Evolutionary conservation across 169 alveolate species (phyloP).

Genomic region (Eimeria necatrix): DNA sequence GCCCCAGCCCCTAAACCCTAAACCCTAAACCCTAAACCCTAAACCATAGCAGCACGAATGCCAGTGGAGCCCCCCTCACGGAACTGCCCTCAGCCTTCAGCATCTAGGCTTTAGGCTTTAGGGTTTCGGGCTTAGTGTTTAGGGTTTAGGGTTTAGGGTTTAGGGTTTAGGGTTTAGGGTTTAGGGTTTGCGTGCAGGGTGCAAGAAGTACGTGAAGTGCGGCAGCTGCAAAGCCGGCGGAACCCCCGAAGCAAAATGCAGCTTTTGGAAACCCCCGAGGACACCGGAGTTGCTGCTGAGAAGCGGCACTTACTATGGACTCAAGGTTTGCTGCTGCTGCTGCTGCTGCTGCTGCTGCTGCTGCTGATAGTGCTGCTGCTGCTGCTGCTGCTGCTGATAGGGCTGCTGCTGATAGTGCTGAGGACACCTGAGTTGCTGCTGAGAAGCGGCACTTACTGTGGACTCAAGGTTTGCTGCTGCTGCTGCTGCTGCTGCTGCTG

Average conservation of each 20-base stretch:
- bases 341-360: background rate
- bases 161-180: constrained; percentile 38
- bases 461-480: no score
- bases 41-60: no score
- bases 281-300: background rate
- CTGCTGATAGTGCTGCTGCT: background rate
- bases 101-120: constrained; percentile 11
- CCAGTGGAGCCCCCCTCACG: no score
- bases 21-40: no score
- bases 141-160: constrained; percentile 33
- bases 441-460: no score
- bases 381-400: background rate
- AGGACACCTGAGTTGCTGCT: no score
- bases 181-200: constrained; percentile 28
- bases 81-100: background rate
- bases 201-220: background rate
- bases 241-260: background rate
- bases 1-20: no score
- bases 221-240: background rate
- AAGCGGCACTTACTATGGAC: background rate
- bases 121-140: constrained; percentile 45
- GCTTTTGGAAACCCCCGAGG: background rate
- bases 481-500: background rate
- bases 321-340: background rate
- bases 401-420: no score